Evolutionary conservation across 2,329 filamentous ascomycete genomes (phyloP), one percentile per base, ranked within the genome.

Genomic region (Penicillium glabrum): DNA sequence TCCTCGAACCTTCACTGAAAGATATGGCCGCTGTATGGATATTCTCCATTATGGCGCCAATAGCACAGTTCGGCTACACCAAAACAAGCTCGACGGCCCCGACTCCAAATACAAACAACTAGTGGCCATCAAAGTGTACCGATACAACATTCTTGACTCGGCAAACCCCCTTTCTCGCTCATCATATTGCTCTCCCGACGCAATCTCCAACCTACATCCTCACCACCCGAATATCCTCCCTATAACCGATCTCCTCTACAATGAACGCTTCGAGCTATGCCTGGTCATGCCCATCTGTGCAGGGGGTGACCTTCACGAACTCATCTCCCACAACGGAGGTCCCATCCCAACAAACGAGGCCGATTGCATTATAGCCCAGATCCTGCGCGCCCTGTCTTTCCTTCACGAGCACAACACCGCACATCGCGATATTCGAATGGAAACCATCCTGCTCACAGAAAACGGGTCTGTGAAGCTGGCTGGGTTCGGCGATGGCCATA

Each of bases 351-450:
- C 90, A 24, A 78, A 83, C 57, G 91, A 96, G 73, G 91, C 91
- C 57, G 91, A 96, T 71, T 96, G 91, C 75, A 91, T 92, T 73
- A 93, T 96, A 79, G 92, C 95, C 76, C 92, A 73, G 52, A 61
- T 73, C 24, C 55, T 73, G 24, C 62, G 67, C 3, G 71, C 65
- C 0, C 47, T 72, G 5, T 50, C 58, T 1, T 72, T 96, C 69
- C 91, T 98, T 31, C 93, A 97, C 70, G 83, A 86, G 3, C 81
- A 91, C 27, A 89, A 88, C 45, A 92, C 96, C 67, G 93, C 97
- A 0, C 93, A 98, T 73, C 89, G 93, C 47, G 93, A 97, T 68
- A 84, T 98, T 65, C 97, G 96, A 71, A 92, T 93, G 0, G 93
- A 97, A 67, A 97, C 97, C 62, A 95, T 97, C 45, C 81, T 98